Percentiles rank a stretch among this genome's conserved stretches.
phyloP scores from a whole-genome alignment of 345 rosid species.

The Cardamine occulta region DNA sequence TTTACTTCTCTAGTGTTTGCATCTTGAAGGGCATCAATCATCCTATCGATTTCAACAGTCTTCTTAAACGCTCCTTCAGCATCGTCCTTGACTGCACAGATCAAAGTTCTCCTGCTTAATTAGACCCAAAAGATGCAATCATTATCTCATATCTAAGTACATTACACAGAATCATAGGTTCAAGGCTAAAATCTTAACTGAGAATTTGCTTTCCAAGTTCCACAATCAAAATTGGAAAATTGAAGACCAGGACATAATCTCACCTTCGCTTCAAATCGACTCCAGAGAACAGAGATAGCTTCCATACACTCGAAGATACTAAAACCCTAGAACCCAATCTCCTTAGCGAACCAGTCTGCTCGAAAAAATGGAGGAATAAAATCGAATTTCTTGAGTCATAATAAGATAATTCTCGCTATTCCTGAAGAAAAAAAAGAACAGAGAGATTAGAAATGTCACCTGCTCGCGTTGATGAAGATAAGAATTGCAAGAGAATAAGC shows the following conservation, averaged over 20 bases:
- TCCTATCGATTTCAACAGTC: constrained; percentile 81
- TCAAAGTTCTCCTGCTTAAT: constrained; percentile 91
- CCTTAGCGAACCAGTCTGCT: constrained; percentile 42
- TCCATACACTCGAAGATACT: constrained; percentile 27
- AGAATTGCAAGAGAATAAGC: constrained; percentile 33
- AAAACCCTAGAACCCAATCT: constrained; percentile 40
- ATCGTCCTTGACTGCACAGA: constrained; percentile 78
- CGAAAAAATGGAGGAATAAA: background rate
- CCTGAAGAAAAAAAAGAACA: background rate
- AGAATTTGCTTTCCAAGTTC: background rate
- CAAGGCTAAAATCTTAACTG: background rate
- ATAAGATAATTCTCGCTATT: background rate
- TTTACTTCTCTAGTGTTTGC: constrained; percentile 77
- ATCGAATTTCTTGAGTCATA: background rate
- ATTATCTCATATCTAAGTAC: constrained; percentile 47
- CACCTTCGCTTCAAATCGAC: constrained; percentile 47
- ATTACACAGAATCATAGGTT: constrained; percentile 32
- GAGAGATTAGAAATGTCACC: constrained; percentile 24
- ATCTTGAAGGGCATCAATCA: constrained; percentile 76
- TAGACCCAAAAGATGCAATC: constrained; percentile 53
- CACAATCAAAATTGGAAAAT: constrained; percentile 4
- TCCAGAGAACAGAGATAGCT: constrained; percentile 21
- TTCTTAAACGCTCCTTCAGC: constrained; percentile 88
- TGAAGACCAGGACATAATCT: constrained; percentile 4
- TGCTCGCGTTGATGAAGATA: constrained; percentile 20